phyloP scores from a whole-genome alignment of 1,284 basidiomycete genomes.

The Cryptococcus depauperatus region DNA sequence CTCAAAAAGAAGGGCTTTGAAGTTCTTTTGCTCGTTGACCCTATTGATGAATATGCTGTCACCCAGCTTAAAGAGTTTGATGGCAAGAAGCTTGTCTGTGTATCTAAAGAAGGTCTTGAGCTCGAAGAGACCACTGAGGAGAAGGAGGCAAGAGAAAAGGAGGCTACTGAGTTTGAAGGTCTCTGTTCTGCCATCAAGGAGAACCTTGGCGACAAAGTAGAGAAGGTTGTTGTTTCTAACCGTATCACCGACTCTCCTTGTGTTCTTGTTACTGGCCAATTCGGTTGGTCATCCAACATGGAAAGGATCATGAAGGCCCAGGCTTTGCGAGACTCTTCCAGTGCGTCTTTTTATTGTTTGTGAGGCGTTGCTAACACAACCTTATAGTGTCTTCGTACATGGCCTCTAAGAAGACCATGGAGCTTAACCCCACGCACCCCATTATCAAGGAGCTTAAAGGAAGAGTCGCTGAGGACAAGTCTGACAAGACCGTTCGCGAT shows the following conservation, averaged over 20 bases:
- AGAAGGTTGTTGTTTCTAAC: constrained; percentile 98
- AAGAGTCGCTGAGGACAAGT: constrained; percentile 93
- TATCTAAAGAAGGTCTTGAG: constrained; percentile 98
- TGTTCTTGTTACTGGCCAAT: constrained; percentile 95
- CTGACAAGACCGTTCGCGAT: constrained; percentile 97
- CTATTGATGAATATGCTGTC: constrained; percentile 95
- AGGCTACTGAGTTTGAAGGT: constrained; percentile 74
- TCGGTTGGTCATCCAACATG: constrained; percentile 99
- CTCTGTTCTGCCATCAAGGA: constrained; percentile 96
- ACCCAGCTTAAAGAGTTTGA: constrained; percentile 99
- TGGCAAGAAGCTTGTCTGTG: constrained; percentile 94
- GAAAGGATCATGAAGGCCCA: constrained; percentile 99
- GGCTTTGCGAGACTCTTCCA: constrained; percentile 94
- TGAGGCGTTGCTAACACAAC: constrained; percentile 1
- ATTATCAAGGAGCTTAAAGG: constrained; percentile 94
- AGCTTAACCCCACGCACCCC: constrained; percentile 88
- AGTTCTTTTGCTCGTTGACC: constrained; percentile 94
- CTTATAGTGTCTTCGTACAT: constrained; percentile 95
- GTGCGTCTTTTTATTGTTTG: constrained; percentile 2
- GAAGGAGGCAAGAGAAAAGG: constrained; percentile 84
- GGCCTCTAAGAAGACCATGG: constrained; percentile 98
- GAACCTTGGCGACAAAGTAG: constrained; percentile 96
- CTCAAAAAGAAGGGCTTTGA: constrained; percentile 99
- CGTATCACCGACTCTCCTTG: constrained; percentile 94
- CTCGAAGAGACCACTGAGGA: constrained; percentile 98